phyloP scores from a whole-genome alignment of 2,329 filamentous ascomycete species.

The Epichloe sylvatica region DNA sequence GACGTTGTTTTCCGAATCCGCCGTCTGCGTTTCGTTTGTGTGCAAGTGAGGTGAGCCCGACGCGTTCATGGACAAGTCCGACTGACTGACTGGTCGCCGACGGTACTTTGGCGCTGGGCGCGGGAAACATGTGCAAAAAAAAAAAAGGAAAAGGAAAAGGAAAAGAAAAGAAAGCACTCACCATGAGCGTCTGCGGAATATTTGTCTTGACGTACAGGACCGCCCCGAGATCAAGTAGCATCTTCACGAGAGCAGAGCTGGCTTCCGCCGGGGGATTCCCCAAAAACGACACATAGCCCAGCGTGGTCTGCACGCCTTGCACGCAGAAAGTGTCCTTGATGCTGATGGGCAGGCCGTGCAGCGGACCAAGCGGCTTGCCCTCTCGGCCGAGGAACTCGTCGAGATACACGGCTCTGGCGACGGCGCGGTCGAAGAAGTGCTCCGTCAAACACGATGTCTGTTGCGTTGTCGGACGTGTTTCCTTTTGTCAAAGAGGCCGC shows the following conservation, averaged over 20 bases:
- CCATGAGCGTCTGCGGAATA: constrained; percentile 48
- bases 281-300: constrained; percentile 15
- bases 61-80: no score
- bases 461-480: neutral
- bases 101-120: neutral
- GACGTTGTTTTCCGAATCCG: constrained; percentile 26
- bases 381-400: constrained; percentile 6
- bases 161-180: constrained; percentile 11
- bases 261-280: constrained; percentile 8
- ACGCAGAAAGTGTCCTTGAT: constrained; percentile 15
- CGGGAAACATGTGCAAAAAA: neutral
- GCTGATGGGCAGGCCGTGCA: constrained; percentile 14
- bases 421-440: constrained; percentile 28
- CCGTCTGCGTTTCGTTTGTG: constrained; percentile 8
- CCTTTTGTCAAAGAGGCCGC: no score
- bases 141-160: neutral
- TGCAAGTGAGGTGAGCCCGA: no score
- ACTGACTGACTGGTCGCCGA: no score
- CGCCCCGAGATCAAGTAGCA: constrained; percentile 14
- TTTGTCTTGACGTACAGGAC: constrained; percentile 31
- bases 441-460: constrained; percentile 26
- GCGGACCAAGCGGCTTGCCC: constrained; percentile 9
- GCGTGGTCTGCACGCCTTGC: constrained; percentile 11
- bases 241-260: constrained; percentile 13
- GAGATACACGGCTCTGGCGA: constrained; percentile 7